Evolutionary conservation across 257 asterid genomes (phyloP).

Genomic region (Perilla frutescens): DNA sequence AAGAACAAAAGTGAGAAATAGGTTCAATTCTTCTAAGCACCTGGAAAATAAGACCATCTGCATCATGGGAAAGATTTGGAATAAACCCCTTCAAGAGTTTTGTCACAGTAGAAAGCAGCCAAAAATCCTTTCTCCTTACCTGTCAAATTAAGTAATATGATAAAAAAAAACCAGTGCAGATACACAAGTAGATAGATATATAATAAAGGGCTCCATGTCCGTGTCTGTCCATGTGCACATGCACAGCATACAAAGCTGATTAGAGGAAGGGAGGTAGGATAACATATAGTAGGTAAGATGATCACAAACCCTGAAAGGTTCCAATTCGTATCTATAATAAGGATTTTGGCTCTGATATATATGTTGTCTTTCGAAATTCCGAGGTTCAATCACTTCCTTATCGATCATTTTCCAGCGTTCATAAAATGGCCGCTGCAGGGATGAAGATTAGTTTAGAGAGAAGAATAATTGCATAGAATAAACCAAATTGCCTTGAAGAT

Average conservation of each 20-base stretch:
- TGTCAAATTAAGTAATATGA: slow-evolving; percentile 47
- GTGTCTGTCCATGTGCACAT: neutral
- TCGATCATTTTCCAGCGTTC: slow-evolving; percentile 99
- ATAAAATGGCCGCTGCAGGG: slow-evolving; percentile 80
- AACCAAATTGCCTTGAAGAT: neutral
- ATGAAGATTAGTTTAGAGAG: slow-evolving; percentile 27
- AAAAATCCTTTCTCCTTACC: slow-evolving; percentile 98
- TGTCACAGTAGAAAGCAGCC: slow-evolving; percentile 92
- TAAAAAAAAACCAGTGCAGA: slow-evolving; percentile 31
- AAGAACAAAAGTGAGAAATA: neutral
- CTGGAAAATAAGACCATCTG: slow-evolving; percentile 99
- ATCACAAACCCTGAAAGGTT: slow-evolving; percentile 87
- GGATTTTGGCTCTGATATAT: slow-evolving; percentile 69
- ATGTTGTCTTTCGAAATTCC: slow-evolving; percentile 70
- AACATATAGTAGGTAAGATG: slow-evolving; percentile 32
- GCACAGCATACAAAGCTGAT: neutral
- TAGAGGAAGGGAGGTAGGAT: neutral
- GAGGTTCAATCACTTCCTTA: slow-evolving; percentile 92
- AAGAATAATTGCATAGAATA: neutral
- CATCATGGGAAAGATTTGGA: slow-evolving; percentile 93
- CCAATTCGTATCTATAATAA: slow-evolving; percentile 85
- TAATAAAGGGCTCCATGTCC: neutral
- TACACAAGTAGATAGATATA: neutral
- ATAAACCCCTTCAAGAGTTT: slow-evolving; percentile 86
- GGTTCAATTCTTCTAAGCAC: slow-evolving; percentile 43